These are phyloP conservation scores for Acer negundo DNA, from an alignment of 345 rosid genomes.

Conservation along the genomic window DNA sequence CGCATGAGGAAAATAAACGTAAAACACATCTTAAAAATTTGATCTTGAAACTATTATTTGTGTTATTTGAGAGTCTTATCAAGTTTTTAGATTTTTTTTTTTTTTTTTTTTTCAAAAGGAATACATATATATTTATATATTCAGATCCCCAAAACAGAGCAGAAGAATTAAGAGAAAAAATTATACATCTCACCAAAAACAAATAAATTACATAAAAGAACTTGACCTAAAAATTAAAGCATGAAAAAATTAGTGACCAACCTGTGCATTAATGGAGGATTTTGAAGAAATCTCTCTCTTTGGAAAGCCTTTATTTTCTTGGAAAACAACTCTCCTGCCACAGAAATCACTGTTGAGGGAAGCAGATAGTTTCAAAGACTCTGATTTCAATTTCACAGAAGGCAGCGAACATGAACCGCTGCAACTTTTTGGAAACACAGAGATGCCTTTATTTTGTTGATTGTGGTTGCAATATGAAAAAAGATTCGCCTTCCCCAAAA, in stretches of 20 bases:
- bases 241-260: slow-evolving; percentile 18
- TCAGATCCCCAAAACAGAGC: neutral
- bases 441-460: slow-evolving; percentile 25
- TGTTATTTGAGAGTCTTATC: neutral
- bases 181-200: neutral
- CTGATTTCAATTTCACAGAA: slow-evolving; percentile 33
- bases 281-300: slow-evolving; percentile 28
- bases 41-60: neutral
- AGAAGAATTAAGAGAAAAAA: neutral
- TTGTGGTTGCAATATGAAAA: slow-evolving; percentile 32
- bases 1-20: neutral
- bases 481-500: slow-evolving; percentile 48
- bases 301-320: slow-evolving; percentile 30
- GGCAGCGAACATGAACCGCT: slow-evolving; percentile 25
- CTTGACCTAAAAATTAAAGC: neutral
- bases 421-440: slow-evolving; percentile 33
- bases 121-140: neutral
- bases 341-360: slow-evolving; percentile 29
- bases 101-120: too few relatives aligned
- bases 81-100: too few relatives aligned
- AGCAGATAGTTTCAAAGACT: slow-evolving; percentile 30
- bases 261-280: slow-evolving; percentile 58
- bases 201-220: neutral
- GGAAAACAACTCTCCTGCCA: slow-evolving; percentile 46
- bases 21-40: neutral